Evolutionary conservation across 2,329 filamentous ascomycete genomes (phyloP).

Genomic region (Fusarium buharicum): DNA sequence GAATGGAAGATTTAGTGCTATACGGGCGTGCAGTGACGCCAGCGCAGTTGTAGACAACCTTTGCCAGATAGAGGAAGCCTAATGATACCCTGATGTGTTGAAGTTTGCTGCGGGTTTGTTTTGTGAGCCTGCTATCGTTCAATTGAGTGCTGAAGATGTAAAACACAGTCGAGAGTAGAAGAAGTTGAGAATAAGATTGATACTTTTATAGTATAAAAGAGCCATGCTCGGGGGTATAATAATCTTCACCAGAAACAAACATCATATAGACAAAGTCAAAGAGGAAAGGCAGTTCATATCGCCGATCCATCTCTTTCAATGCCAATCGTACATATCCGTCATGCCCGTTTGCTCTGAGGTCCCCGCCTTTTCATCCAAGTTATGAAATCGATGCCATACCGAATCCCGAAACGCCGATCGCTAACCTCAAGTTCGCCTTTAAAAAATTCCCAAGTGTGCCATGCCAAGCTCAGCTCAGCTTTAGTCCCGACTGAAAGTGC

Average conservation of each 20-base stretch:
- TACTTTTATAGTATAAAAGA: conserved; percentile 24
- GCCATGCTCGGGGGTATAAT: conserved; percentile 53
- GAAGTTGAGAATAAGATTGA: not conserved
- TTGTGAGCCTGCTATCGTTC: not conserved
- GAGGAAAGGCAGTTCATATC: conserved; percentile 32
- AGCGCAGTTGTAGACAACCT: conserved; percentile 38
- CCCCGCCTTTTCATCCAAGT: conserved; percentile 28
- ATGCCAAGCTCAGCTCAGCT: not conserved
- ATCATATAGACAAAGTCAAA: conserved; percentile 39
- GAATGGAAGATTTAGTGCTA: conserved; percentile 33
- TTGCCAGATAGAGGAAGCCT: conserved; percentile 48
- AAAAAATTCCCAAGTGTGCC: conserved; percentile 1
- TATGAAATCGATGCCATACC: not conserved
- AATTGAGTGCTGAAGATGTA: not conserved
- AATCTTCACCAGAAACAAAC: conserved; percentile 60
- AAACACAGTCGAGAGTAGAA: not conserved
- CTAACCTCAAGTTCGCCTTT: conserved; percentile 23
- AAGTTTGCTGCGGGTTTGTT: conserved; percentile 4
- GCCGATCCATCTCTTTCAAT: conserved; percentile 28
- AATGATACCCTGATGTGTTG: conserved; percentile 55
- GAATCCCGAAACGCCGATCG: conserved; percentile 44
- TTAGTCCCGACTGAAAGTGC: conserved; percentile 49
- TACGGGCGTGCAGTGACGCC: conserved; percentile 26
- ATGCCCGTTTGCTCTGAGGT: conserved; percentile 50
- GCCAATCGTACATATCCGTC: conserved; percentile 32